These are phyloP conservation scores for Endogone sp. DNA, from an alignment of 192 early-diverging fungal species.

Conservation along the genomic window DNA sequence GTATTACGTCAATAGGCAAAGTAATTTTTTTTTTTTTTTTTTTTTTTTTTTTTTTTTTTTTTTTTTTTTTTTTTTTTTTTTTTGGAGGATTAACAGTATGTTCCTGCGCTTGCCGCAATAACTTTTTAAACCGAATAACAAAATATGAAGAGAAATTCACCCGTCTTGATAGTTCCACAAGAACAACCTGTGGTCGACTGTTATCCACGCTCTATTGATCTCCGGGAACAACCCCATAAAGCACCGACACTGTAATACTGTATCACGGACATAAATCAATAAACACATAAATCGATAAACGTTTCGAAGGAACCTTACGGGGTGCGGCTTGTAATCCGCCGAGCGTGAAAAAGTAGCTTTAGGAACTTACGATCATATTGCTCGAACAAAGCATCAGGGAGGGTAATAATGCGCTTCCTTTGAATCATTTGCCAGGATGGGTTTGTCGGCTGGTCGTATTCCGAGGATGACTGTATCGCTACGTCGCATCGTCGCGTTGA, in stretches of 20 bases:
- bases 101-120: too few species aligned
- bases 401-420: slow-evolving; percentile 57
- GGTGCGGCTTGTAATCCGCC: neutral
- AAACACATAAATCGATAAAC: too few species aligned
- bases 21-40: too few species aligned
- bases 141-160: slow-evolving; percentile 23
- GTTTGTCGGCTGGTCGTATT: slow-evolving; percentile 35
- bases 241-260: slow-evolving; percentile 14
- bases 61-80: too few species aligned
- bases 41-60: too few species aligned
- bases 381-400: slow-evolving; percentile 74
- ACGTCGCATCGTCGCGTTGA: neutral
- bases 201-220: slow-evolving; percentile 88
- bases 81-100: too few species aligned
- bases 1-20: slow-evolving; percentile 8
- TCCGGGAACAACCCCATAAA: slow-evolving; percentile 93
- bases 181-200: slow-evolving; percentile 83
- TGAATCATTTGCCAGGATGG: slow-evolving; percentile 50
- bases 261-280: neutral
- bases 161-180: slow-evolving; percentile 89
- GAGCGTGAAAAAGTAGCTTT: slow-evolving; percentile 1
- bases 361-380: slow-evolving; percentile 61
- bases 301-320: too few species aligned
- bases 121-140: too few species aligned
- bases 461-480: slow-evolving; percentile 25